Evolutionary conservation across 495 filamentous ascomycete species (phyloP).

Genomic region (Podospora bellae-mahoneyi): DNA sequence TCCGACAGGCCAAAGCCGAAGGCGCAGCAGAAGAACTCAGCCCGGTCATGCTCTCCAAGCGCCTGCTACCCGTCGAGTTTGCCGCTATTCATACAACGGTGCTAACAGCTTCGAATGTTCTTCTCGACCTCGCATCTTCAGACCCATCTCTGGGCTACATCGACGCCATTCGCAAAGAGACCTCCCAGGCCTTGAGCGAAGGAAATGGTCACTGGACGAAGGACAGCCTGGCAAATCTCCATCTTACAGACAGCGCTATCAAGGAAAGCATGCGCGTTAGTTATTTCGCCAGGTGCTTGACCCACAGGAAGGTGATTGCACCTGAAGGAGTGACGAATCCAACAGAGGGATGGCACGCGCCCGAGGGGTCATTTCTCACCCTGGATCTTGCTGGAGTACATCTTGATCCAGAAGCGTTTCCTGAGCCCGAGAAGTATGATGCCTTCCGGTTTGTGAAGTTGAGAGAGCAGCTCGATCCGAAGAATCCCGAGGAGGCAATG

Average conservation of each 20-base stretch:
- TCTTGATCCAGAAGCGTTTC: conserved; percentile 33
- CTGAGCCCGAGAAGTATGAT: conserved; percentile 34
- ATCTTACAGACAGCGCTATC: conserved; percentile 36
- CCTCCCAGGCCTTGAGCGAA: conserved; percentile 26
- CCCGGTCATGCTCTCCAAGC: conserved; percentile 29
- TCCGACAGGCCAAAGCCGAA: conserved; percentile 34
- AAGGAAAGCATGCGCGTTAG: conserved; percentile 37
- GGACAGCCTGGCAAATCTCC: conserved; percentile 29
- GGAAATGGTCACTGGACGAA: conserved; percentile 42
- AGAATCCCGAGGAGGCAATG: conserved; percentile 27
- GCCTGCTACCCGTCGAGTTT: conserved; percentile 43
- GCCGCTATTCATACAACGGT: conserved; percentile 49
- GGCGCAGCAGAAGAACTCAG: conserved; percentile 23
- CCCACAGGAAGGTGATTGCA: conserved; percentile 37
- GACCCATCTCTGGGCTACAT: conserved; percentile 30
- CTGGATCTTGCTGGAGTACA: conserved; percentile 33
- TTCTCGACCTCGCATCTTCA: conserved; percentile 44
- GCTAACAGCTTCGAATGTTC: conserved; percentile 39
- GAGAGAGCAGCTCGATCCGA: conserved; percentile 35
- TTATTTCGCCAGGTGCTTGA: conserved; percentile 29
- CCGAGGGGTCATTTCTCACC: conserved; percentile 31
- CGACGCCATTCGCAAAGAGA: conserved; percentile 38
- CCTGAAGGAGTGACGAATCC: conserved; percentile 34
- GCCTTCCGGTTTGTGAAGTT: conserved; percentile 32
- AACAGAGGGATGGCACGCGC: conserved; percentile 35